Evolutionary conservation across 2,329 filamentous ascomycete species (phyloP).

Genomic region (Alternaria panax): DNA sequence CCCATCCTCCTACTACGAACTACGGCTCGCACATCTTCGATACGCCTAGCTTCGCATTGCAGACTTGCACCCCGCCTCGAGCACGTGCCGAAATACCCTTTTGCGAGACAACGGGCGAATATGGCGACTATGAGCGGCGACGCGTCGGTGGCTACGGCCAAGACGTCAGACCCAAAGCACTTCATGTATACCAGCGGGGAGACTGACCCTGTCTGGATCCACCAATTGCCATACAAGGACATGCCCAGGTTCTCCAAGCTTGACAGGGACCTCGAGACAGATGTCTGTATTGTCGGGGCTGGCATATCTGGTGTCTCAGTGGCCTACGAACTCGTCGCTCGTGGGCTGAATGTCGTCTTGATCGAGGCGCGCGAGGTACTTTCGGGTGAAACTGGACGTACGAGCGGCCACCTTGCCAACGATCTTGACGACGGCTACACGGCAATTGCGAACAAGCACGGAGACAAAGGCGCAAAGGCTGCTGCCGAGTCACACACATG

Average conservation of each 20-base stretch:
- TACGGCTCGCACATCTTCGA: slow-evolving; percentile 2
- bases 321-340: slow-evolving; percentile 62
- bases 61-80: slow-evolving; percentile 4
- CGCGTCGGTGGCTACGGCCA: slow-evolving; percentile 11
- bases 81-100: slow-evolving; percentile 1
- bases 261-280: slow-evolving; percentile 54
- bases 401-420: slow-evolving; percentile 62
- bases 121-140: slow-evolving; percentile 23
- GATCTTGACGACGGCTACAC: slow-evolving; percentile 63
- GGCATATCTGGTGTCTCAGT: slow-evolving; percentile 62
- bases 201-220: slow-evolving; percentile 63
- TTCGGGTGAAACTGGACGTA: slow-evolving; percentile 63
- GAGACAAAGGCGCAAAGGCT: slow-evolving; percentile 56
- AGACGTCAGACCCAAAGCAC: slow-evolving; percentile 38
- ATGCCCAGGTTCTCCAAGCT: slow-evolving; percentile 57
- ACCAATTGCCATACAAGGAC: slow-evolving; percentile 56
- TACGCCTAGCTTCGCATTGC: slow-evolving; percentile 3
- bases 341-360: slow-evolving; percentile 60
- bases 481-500: slow-evolving; percentile 64
- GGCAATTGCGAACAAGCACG: slow-evolving; percentile 62
- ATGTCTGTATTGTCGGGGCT: slow-evolving; percentile 61
- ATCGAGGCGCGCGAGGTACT: slow-evolving; percentile 64
- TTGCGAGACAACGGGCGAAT: slow-evolving; percentile 12
- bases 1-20: slow-evolving; percentile 15
- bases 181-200: slow-evolving; percentile 59